A percentile compares a stretch with the other conserved stretches of the same genome.
These are phyloP conservation scores for Clitocybe nebularis DNA, from an alignment of 1,284 basidiomycete genomes.

Conservation along the genomic window DNA sequence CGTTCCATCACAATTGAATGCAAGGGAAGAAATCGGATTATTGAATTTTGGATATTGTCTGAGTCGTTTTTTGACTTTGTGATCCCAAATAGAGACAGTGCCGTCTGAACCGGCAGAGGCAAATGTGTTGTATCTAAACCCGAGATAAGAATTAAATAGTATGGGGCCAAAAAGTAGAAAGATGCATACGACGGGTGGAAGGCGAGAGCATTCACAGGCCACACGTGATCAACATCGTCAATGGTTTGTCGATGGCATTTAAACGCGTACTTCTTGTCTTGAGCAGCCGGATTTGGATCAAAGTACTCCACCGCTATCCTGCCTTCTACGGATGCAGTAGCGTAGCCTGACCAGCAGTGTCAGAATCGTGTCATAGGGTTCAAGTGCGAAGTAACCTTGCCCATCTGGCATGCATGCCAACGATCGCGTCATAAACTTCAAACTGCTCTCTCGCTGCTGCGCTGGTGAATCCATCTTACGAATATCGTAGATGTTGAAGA, in stretches of 20 bases:
- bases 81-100: slow-evolving; percentile 94
- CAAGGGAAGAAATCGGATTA: slow-evolving; percentile 66
- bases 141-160: slow-evolving; percentile 4
- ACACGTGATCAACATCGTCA: slow-evolving; percentile 95
- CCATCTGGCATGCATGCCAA: slow-evolving; percentile 91
- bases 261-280: slow-evolving; percentile 96
- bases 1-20: slow-evolving; percentile 82
- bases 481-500: slow-evolving; percentile 86
- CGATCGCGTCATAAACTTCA: slow-evolving; percentile 94
- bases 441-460: slow-evolving; percentile 84
- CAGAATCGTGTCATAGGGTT: neutral
- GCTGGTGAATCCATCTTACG: slow-evolving; percentile 68
- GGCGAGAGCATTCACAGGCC: slow-evolving; percentile 92
- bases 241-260: slow-evolving; percentile 93
- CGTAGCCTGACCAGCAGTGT: slow-evolving; percentile 67
- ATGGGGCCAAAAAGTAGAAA: slow-evolving; percentile 1
- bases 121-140: slow-evolving; percentile 92
- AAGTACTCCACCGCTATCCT: slow-evolving; percentile 98
- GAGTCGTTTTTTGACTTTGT: slow-evolving; percentile 92
- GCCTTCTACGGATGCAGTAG: slow-evolving; percentile 92
- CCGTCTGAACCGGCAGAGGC: slow-evolving; percentile 92
- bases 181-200: slow-evolving; percentile 81
- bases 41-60: slow-evolving; percentile 83
- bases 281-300: slow-evolving; percentile 71
- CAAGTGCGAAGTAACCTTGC: slow-evolving; percentile 54